Evolutionary conservation across 2,329 filamentous ascomycete species (phyloP).

Genomic region (Emergomyces africanus): DNA sequence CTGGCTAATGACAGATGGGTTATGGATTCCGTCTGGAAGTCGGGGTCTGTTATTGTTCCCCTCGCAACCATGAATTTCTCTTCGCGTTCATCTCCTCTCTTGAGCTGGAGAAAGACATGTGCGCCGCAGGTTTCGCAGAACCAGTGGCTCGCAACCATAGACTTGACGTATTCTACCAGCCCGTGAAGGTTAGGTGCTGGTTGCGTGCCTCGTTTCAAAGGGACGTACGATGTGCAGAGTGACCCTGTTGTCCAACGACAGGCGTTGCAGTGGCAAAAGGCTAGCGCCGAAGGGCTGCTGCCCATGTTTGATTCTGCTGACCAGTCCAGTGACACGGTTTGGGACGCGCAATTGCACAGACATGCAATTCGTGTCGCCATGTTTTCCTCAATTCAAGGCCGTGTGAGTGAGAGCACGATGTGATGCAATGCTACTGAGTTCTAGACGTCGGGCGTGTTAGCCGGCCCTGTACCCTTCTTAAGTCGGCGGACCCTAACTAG

Average conservation of each 20-base stretch:
- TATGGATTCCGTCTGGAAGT: constrained; percentile 12
- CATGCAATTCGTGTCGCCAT: constrained; percentile 15
- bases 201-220: constrained; percentile 19
- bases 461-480: background rate
- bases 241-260: constrained; percentile 39
- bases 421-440: background rate
- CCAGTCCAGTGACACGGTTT: constrained; percentile 16
- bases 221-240: constrained; percentile 33
- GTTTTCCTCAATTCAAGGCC: background rate
- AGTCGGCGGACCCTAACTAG: background rate
- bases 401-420: background rate
- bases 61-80: constrained; percentile 23
- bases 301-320: background rate
- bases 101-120: constrained; percentile 25
- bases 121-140: constrained; percentile 41
- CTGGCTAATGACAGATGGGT: constrained; percentile 18
- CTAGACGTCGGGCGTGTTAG: background rate
- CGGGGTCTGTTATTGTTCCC: constrained; percentile 16
- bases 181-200: constrained; percentile 21
- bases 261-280: constrained; percentile 40
- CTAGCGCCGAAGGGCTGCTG: constrained; percentile 14
- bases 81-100: background rate
- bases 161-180: constrained; percentile 34
- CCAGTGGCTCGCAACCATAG: constrained; percentile 30
- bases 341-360: constrained; percentile 17